phyloP scores from a whole-genome alignment of 2,329 filamentous ascomycete species.

The Colletotrichum sp. region DNA sequence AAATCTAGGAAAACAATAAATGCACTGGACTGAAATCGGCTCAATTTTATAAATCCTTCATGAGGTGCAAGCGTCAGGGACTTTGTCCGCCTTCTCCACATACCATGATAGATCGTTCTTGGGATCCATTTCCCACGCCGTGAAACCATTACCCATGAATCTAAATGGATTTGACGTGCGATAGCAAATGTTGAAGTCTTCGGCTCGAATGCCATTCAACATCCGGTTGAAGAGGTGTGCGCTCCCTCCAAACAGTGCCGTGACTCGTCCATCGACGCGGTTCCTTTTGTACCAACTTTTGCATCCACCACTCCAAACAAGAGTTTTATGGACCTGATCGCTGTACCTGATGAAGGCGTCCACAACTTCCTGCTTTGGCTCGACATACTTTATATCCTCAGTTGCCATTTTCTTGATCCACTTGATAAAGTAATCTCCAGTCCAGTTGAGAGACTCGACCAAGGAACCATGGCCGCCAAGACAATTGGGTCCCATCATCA shows the following conservation, averaged over 20 bases:
- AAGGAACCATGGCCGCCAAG: slow-evolving; percentile 19
- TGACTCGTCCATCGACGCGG: slow-evolving; percentile 44
- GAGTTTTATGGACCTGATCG: slow-evolving; percentile 46
- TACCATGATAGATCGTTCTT: slow-evolving; percentile 34
- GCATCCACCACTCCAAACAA: slow-evolving; percentile 44
- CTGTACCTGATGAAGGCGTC: slow-evolving; percentile 43
- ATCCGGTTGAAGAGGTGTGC: slow-evolving; percentile 39
- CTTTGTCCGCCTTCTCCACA: slow-evolving; percentile 21
- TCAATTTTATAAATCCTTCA: not conserved
- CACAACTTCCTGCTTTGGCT: slow-evolving; percentile 36
- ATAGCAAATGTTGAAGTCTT: slow-evolving; percentile 54
- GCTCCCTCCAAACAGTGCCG: slow-evolving; percentile 49
- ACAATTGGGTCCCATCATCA: slow-evolving; percentile 23
- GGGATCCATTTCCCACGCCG: slow-evolving; percentile 38
- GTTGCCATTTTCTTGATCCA: slow-evolving; percentile 27
- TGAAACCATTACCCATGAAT: slow-evolving; percentile 55
- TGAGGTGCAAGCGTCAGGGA: not conserved
- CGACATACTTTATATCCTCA: slow-evolving; percentile 30
- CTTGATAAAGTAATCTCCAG: slow-evolving; percentile 32
- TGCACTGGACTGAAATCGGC: not conserved
- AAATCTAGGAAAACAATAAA: not conserved
- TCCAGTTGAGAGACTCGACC: slow-evolving; percentile 21
- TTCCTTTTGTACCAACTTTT: slow-evolving; percentile 54
- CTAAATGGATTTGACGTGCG: slow-evolving; percentile 45
- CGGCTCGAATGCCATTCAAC: slow-evolving; percentile 43